Base-by-base conservation (phyloP, 2,329 filamentous ascomycete species). In the Dothidotthia symphoricarpi region DNA sequence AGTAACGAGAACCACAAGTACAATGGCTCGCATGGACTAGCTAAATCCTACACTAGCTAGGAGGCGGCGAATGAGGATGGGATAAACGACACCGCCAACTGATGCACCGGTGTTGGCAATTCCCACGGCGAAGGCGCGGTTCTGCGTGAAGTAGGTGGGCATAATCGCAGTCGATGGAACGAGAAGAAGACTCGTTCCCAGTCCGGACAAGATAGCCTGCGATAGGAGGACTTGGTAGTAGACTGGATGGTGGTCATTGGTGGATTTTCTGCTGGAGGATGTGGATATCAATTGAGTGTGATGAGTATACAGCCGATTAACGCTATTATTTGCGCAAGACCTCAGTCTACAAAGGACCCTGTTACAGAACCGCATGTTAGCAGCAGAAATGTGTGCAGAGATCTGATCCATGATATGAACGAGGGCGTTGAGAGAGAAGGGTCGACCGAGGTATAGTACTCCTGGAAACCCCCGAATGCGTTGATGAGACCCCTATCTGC, bases 21-120 rank as follows among this genome's bases (percentile, higher is more conserved):
- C 82, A 1, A 83, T 68, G 12, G 78, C 74, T 9, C 83, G 70
- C n/a, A 81, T 77, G 0, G 78, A 72, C 78, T 80, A 82, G 2
- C 70, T 63, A 48, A 83, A 83, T 1, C 80, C 80, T n/a, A 82
- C 65, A 11, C 60, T 56, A 0, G 75, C 74, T 10, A 78, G 68
- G 17, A 82, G 62, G 36, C 75, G 70, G 41, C 77, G 69, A 43
- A 81, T 72, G 6, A 73, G 59, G 34, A 75, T 71, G 0, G 73
- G 72, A 40, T 73, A 74, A 19, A 75, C 59, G 13, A 74, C 59
- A 3, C 72, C 72, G 16, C 71, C 72, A 34, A 59, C 24, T 12
- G 68, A 66, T 27, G 70, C 67, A 1, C 74, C 74, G 0, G 66
- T 63, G 0, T 69, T 66, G 2, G 69, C 69, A 6, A 75, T 55